Conservation (phyloP, 225 moss, liverwort and hornwort species). For the Rhytidiadelphus loreus region DNA sequence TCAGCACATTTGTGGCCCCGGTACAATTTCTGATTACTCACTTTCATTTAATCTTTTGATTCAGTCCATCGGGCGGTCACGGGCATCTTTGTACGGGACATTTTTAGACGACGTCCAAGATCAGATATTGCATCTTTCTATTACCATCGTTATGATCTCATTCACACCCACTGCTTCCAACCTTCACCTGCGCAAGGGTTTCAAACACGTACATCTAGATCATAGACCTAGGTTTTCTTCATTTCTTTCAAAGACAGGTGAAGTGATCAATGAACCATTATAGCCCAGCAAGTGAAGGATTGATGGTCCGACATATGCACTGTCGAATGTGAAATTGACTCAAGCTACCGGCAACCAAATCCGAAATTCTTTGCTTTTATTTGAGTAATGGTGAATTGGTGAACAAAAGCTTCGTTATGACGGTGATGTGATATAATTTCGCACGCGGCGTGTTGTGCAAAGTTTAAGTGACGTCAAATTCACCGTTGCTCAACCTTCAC, state of each 20-base stretch:
- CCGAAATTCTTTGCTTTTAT: neutral
- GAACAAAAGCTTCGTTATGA: neutral
- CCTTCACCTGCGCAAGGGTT: neutral
- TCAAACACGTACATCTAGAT: neutral
- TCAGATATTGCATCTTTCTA: neutral
- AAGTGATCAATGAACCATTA: neutral
- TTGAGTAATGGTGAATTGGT: neutral
- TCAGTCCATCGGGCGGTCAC: neutral
- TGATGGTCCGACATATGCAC: neutral
- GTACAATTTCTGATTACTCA: neutral
- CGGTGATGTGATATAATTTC: neutral
- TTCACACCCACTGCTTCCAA: neutral
- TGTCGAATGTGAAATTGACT: neutral
- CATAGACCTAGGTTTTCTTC: neutral
- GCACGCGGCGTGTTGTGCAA: neutral
- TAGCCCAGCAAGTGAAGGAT: neutral
- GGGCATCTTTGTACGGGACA: neutral
- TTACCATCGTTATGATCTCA: neutral
- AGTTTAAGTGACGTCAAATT: neutral
- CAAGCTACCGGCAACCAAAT: neutral
- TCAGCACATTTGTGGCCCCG: constrained; percentile 3
- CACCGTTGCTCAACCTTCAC: neutral
- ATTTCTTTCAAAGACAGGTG: neutral
- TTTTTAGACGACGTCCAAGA: neutral
- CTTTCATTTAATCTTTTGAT: neutral